These are phyloP conservation scores for Cicer arietinum DNA, from an alignment of 306 rosid species.

Conservation along the genomic window DNA sequence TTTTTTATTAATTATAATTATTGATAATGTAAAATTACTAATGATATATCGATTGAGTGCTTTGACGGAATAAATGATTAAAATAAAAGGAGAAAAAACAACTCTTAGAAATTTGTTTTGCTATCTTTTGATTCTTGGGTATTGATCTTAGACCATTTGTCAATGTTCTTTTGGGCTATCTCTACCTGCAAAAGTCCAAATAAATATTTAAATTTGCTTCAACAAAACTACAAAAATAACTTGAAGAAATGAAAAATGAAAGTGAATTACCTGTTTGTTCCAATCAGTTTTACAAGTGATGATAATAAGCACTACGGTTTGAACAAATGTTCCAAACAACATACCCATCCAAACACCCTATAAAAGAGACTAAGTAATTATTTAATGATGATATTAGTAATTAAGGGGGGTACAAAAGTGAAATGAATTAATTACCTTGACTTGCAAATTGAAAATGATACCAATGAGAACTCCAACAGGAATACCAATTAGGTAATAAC, in stretches of 20 bases:
- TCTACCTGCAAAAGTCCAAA: background rate
- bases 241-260: background rate
- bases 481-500: constrained; percentile 61
- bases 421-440: constrained; percentile 43
- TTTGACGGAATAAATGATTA: background rate
- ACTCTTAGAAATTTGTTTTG: background rate
- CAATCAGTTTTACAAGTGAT: constrained; percentile 64
- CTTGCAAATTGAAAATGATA: constrained; percentile 34
- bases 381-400: background rate
- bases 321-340: constrained; percentile 63
- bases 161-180: background rate
- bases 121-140: background rate
- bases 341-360: constrained; percentile 75
- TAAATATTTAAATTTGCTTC: background rate
- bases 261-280: constrained; percentile 62
- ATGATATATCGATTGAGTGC: background rate
- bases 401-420: background rate
- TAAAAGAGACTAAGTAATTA: background rate
- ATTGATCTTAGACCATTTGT: background rate
- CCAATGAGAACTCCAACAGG: constrained; percentile 62
- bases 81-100: background rate
- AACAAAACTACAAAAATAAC: background rate
- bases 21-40: background rate
- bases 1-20: no score
- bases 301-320: constrained; percentile 50